Conservation (phyloP, 2,329 filamentous ascomycete genomes). For the Botrytis medusae region DNA sequence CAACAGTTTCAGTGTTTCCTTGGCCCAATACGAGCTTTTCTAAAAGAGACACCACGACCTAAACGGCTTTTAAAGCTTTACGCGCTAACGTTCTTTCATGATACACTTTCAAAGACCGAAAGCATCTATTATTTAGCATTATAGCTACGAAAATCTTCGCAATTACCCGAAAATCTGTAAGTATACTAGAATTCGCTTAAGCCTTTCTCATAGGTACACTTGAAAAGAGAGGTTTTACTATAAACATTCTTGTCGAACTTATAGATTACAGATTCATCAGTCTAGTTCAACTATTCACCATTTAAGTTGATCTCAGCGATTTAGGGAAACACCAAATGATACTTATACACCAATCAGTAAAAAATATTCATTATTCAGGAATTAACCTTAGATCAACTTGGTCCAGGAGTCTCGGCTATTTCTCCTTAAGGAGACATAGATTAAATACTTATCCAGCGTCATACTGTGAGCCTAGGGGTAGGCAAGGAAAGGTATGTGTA, state of each 20-base stretch:
- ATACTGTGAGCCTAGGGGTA: background rate
- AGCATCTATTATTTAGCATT: no score
- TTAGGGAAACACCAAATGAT: background rate
- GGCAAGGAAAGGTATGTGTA: background rate
- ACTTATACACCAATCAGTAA: background rate
- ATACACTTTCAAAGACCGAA: background rate
- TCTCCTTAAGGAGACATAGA: no score
- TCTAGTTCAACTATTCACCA: no score
- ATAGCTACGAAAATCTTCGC: background rate
- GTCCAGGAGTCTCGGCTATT: background rate
- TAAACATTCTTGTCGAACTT: background rate
- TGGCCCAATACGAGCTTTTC: no score
- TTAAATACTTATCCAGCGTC: no score
- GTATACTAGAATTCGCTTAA: background rate
- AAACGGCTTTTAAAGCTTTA: no score
- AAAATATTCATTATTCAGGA: rapidly evolving
- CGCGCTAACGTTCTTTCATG: background rate
- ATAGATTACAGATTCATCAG: background rate
- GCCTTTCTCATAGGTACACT: background rate
- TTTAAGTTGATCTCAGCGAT: background rate
- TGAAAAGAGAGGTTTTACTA: background rate
- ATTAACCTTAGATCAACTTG: background rate
- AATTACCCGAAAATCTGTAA: background rate
- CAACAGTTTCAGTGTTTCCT: background rate
- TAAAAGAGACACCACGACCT: no score